Conservation (phyloP, 225 moss, liverwort and hornwort species). For the Sphagnum tenellum region DNA sequence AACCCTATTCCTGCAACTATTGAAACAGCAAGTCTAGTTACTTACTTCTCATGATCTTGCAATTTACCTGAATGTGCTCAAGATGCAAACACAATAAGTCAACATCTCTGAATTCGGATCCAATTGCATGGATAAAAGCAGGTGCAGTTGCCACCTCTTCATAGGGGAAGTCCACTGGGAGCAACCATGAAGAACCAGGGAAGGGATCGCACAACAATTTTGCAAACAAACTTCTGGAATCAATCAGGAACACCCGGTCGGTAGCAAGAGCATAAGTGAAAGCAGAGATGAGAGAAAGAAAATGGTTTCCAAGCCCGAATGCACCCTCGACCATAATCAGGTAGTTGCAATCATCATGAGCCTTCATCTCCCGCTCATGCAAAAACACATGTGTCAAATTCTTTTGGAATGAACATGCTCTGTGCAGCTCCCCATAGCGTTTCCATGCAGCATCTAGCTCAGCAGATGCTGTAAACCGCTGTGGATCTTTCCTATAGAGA, state of each 20-base stretch:
- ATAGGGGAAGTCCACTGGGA: constrained; percentile 35
- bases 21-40: too few species aligned
- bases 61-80: constrained; percentile 31
- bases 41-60: background rate
- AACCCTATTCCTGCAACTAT: too few species aligned
- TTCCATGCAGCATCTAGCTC: constrained; percentile 33
- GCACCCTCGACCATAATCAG: constrained; percentile 27
- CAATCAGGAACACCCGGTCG: constrained; percentile 40
- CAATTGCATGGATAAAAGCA: constrained; percentile 16
- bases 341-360: constrained; percentile 31
- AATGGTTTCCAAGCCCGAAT: constrained; percentile 38
- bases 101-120: constrained; percentile 17
- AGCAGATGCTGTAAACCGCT: constrained; percentile 19
- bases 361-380: constrained; percentile 6
- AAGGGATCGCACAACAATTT: constrained; percentile 53
- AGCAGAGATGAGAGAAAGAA: constrained; percentile 48
- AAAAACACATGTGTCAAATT: constrained; percentile 51
- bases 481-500: constrained; percentile 23
- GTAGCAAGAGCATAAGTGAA: constrained; percentile 47
- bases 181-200: constrained; percentile 37
- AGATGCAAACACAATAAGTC: constrained; percentile 30
- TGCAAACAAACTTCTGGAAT: constrained; percentile 18
- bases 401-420: constrained; percentile 27
- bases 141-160: constrained; percentile 10
- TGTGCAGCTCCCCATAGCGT: constrained; percentile 40